Conservation (phyloP, 139 green algal genomes). For the Haematococcus lacustris region DNA sequence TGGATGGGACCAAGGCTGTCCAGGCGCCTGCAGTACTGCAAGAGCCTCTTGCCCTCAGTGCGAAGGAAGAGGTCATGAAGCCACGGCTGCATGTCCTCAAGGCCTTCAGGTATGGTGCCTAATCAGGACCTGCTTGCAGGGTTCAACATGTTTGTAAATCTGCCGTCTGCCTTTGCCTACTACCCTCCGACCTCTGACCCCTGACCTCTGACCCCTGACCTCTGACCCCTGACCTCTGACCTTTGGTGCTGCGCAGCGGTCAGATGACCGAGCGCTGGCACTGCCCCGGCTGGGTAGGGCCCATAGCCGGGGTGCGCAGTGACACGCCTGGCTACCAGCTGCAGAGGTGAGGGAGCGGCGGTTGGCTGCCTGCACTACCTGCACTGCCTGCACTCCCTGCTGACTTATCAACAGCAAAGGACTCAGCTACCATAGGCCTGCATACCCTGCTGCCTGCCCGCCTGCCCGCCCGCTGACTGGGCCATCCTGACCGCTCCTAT, state of each 20-base stretch:
- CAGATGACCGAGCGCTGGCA: constrained; percentile 36
- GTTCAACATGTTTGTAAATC: no score
- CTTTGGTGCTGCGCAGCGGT: constrained; percentile 13
- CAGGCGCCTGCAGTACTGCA: no score
- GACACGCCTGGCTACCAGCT: constrained; percentile 8
- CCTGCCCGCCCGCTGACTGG: background rate
- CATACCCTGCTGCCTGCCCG: background rate
- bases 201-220: no score
- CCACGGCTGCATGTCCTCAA: no score
- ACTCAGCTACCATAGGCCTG: background rate
- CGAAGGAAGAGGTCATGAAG: no score
- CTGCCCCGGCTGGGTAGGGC: constrained; percentile 32
- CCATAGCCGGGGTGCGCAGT: constrained; percentile 22
- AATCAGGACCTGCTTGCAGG: no score
- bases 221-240: no score
- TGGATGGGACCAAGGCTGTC: no score
- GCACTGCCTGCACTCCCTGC: background rate
- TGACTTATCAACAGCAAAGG: background rate
- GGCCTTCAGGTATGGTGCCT: no score
- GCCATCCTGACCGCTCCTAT: background rate
- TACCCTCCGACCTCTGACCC: no score
- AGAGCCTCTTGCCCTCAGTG: no score
- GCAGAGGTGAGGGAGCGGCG: background rate
- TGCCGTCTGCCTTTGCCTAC: constrained; percentile 11
- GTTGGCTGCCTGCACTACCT: background rate